Percentiles rank a stretch among this genome's conserved stretches.
phyloP scores from a whole-genome alignment of 345 rosid genomes.

The Turritis glabra region DNA sequence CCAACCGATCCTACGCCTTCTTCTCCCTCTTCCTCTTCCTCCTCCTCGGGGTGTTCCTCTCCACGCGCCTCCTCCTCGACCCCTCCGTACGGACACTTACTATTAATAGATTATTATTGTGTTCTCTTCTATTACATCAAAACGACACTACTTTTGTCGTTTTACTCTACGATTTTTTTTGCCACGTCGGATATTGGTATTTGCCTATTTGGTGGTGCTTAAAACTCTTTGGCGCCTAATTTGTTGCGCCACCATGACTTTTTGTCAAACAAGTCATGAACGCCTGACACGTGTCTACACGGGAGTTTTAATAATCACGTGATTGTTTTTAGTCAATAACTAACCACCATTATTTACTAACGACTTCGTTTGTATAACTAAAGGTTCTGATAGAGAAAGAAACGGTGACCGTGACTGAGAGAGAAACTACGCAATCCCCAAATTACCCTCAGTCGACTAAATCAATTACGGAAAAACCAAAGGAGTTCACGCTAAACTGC shows the following conservation, averaged over 20 bases:
- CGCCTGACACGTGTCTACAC: conserved; percentile 23
- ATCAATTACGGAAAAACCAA: conserved; percentile 21
- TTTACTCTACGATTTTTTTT: not conserved
- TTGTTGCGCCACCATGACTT: conserved; percentile 24
- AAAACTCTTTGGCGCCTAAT: conserved; percentile 1
- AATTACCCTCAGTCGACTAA: conserved; percentile 30
- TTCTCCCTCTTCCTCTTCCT: conserved; percentile 50
- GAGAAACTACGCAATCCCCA: not conserved
- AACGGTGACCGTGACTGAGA: conserved; percentile 16
- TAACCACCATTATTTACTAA: not conserved
- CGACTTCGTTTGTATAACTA: not conserved
- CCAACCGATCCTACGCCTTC: conserved; percentile 44
- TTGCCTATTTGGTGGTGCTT: not conserved
- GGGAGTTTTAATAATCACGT: not conserved
- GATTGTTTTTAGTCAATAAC: not conserved
- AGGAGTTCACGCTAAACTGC: conserved; percentile 30
- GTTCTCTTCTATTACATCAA: not conserved
- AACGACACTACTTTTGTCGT: conserved; percentile 19
- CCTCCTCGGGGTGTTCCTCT: conserved; percentile 63
- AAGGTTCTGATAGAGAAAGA: conserved; percentile 36
- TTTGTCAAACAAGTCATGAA: conserved; percentile 14
- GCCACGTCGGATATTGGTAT: conserved; percentile 28
- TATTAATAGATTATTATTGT: not conserved
- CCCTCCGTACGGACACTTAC: conserved; percentile 45
- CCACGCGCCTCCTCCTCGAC: conserved; percentile 62